Base-by-base conservation (phyloP, 192 early-diverging fungal species). In the Spinellus fusiger region DNA sequence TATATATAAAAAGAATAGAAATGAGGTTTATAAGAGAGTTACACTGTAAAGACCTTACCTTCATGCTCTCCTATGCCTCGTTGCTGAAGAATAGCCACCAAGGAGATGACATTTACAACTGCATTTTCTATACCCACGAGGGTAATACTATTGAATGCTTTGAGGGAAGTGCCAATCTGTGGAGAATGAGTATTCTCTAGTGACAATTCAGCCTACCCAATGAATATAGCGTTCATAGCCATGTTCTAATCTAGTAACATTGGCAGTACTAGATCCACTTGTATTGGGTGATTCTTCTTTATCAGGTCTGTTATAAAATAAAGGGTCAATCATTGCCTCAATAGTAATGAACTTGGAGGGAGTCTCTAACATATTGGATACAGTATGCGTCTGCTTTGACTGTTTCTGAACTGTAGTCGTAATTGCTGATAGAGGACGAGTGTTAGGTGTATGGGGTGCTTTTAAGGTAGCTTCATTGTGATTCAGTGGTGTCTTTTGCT, bases 201-300 rank as follows among this genome's bases (percentile, higher is more conserved):
- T 18, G 18, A 18, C 3, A 57, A 22, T 33, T 10, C n/a, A 53
- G 2, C 34, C 37, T 61, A 61, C 59, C 59, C 59, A 61, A 22
- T 50, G 48, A 34, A 61, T 51, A 37, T 61, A 61, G 49, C 59
- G 18, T 35, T 61, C 59, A 52, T 61, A 61, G n/a, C 59, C 59
- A 35, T 61, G 59, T 20, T 61, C 59, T 13, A 48, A 48, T 26
- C 49, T 46, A 3, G 40, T 59, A n/a, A 47, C 26, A 15, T 35
- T 44, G 4, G 40, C 10, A n/a, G 40, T 12, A n/a, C 40, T 18
- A 12, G 40, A 44, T 12, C 3, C 13, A 44, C 18, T 12, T 3
- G 15, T 18, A 2, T 44, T 44, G 3, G 13, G 40, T 3, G 15
- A 3, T 18, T 18, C 18, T 44, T 44, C 40, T 44, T 5, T 44